A percentile compares a stretch with the other conserved stretches of the same genome.
These are phyloP conservation scores for Phytophthora agathidicida DNA, from an alignment of 352 stramenopile genomes.

Conservation along the genomic window DNA sequence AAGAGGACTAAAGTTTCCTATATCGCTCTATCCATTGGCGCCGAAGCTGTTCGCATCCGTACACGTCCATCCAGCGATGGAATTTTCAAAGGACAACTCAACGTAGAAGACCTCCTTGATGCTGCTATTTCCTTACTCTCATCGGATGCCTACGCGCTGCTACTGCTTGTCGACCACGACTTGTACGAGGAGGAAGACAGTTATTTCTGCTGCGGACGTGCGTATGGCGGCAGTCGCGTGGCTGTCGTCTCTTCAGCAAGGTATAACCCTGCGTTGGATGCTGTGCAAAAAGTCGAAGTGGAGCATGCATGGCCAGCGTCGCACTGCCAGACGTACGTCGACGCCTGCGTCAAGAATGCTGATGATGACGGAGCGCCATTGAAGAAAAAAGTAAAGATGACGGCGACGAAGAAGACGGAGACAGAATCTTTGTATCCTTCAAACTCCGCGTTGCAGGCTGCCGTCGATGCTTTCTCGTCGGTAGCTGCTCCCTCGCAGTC, in stretches of 20 bases:
- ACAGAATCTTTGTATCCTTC: background rate
- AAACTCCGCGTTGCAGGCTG: slow-evolving; percentile 8
- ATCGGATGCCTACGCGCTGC: slow-evolving; percentile 19
- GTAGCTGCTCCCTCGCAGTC: slow-evolving; percentile 11
- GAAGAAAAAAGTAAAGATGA: slow-evolving; percentile 15
- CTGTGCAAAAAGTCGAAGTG: slow-evolving; percentile 17
- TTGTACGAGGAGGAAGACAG: slow-evolving; percentile 31
- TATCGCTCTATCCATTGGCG: slow-evolving; percentile 22
- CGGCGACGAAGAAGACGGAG: background rate
- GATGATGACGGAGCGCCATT: background rate
- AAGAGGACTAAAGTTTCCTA: slow-evolving; percentile 19
- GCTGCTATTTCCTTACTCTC: slow-evolving; percentile 20
- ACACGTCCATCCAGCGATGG: slow-evolving; percentile 20
- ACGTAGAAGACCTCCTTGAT: slow-evolving; percentile 27
- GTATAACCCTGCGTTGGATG: slow-evolving; percentile 22
- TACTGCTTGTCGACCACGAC: slow-evolving; percentile 30
- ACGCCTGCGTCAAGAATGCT: slow-evolving; percentile 10
- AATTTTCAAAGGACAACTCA: slow-evolving; percentile 21
- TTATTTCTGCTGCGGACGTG: slow-evolving; percentile 29
- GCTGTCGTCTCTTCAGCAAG: slow-evolving; percentile 25
- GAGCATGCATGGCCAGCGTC: slow-evolving; percentile 27
- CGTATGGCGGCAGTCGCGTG: slow-evolving; percentile 27
- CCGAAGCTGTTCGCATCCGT: slow-evolving; percentile 24
- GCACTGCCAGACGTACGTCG: slow-evolving; percentile 23
- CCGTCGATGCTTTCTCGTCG: slow-evolving; percentile 14